Percentiles rank a stretch among this genome's conserved stretches.
Evolutionary conservation across 306 rosid species (phyloP).

Genomic region (Phaseolus lunatus): DNA sequence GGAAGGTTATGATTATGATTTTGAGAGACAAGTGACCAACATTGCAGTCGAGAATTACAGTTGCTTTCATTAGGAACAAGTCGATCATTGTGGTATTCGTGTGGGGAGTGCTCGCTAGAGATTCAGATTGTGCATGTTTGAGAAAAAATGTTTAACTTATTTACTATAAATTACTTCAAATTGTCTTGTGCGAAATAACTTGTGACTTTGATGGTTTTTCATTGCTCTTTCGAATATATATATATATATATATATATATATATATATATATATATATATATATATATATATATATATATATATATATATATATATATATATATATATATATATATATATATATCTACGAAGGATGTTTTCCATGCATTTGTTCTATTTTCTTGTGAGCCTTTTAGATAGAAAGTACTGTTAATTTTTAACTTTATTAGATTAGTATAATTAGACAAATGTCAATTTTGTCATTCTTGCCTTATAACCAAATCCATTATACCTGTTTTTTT

Average conservation of each 20-base stretch:
- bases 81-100: conserved; percentile 42
- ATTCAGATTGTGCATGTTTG: conserved; percentile 56
- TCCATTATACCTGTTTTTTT: neutral
- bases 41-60: conserved; percentile 59
- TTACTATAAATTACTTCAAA: conserved; percentile 39
- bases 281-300: too few species aligned
- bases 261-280: too few species aligned
- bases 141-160: conserved; percentile 46
- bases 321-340: too few species aligned
- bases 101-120: conserved; percentile 47
- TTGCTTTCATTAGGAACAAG: conserved; percentile 60
- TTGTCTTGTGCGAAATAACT: conserved; percentile 35
- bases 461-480: neutral
- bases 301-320: too few species aligned
- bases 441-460: neutral
- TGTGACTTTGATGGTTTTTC: conserved; percentile 36
- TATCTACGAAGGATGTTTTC: conserved; percentile 38
- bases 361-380: conserved; percentile 37
- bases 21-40: conserved; percentile 60
- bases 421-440: conserved; percentile 4
- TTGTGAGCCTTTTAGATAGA: conserved; percentile 26
- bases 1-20: conserved; percentile 63
- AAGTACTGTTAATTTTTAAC: conserved; percentile 16
- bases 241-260: too few species aligned
- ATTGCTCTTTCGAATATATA: conserved; percentile 32